Conservation (phyloP, 148 eudicot genomes). For the Limonium bicolor region DNA sequence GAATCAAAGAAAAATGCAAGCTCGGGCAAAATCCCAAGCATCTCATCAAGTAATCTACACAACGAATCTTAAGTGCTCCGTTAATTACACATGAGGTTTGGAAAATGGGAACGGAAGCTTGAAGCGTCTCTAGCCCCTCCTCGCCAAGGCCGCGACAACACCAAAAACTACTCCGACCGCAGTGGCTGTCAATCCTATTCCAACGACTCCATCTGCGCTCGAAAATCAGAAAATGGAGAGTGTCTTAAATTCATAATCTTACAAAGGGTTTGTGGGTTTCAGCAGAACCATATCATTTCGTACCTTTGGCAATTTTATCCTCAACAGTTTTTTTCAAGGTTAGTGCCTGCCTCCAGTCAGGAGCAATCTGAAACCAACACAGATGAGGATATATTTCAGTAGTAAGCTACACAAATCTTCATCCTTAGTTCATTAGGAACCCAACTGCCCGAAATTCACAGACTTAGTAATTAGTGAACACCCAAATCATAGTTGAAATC, state of each 20-base stretch:
- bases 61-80: too few species aligned
- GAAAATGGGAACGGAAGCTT: too few species aligned
- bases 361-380: slow-evolving; percentile 15
- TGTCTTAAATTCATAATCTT: not conserved
- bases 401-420: not conserved
- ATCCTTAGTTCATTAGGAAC: too few species aligned
- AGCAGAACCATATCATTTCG: not conserved
- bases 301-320: slow-evolving; percentile 24
- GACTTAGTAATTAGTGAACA: too few species aligned
- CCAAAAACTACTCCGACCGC: slow-evolving; percentile 14
- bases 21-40: too few species aligned
- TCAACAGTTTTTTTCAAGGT: slow-evolving; percentile 19
- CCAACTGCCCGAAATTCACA: too few species aligned
- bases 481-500: not conserved
- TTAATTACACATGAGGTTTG: too few species aligned
- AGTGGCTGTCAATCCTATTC: slow-evolving; percentile 24
- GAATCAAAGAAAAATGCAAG: too few species aligned
- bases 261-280: not conserved
- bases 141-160: slow-evolving; percentile 16
- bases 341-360: slow-evolving; percentile 32
- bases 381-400: not conserved
- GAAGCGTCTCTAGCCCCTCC: too few species aligned
- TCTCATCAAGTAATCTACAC: too few species aligned
- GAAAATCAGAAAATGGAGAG: not conserved
- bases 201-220: slow-evolving; percentile 25